Evolutionary conservation across 1,284 basidiomycete genomes (phyloP), one percentile per base, ranked within the genome.

Genomic region (Coniferiporia sulphurascens): DNA sequence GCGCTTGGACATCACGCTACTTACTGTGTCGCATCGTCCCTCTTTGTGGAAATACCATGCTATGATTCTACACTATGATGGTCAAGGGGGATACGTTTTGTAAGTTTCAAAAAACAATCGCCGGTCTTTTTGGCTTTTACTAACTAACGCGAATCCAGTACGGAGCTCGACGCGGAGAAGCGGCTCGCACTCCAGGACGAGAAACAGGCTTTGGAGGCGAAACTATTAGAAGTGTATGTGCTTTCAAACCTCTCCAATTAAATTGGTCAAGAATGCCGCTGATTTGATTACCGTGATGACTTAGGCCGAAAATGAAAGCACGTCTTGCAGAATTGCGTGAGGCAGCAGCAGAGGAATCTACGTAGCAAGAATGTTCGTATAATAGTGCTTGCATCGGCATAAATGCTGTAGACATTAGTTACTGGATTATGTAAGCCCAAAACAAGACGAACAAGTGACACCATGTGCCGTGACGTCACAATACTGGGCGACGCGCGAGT

Each of bases 1-100:
- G 0, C 76, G 80, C 49, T 78, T 96, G 17, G 91, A 89, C 0
- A 96, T 96, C 67, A 96, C 94, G 0, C 80, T 96, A 34, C 76
- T 97, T 66, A 96, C 93, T 1, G 93, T 96, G 48, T 94, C 91
- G 21, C 93, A 96, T 74, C 85, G 93, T 13, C 93, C 95, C 10
- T 94, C 91, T 41, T 74, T 98, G 64, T 98, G 95, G 94, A 93
- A 94, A 71, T 95, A 97, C 71, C 95, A 99, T 73, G 84, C 86
- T 27, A 88, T 90, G 72, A 95, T 98, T 61, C 75, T 98, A 61
- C 95, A 95, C 68, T 94, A 93, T 69, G 89, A 91, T 66, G 89
- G 88, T 2, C 85, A 87, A 69, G 90, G 89, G 35, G 87, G 87
- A 66, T 92, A 92, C 71, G 82, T 90, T 13, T 93, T 98, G 87